Conservation (phyloP, 352 stramenopile genomes). For the Halophytophthora batemanensis region DNA sequence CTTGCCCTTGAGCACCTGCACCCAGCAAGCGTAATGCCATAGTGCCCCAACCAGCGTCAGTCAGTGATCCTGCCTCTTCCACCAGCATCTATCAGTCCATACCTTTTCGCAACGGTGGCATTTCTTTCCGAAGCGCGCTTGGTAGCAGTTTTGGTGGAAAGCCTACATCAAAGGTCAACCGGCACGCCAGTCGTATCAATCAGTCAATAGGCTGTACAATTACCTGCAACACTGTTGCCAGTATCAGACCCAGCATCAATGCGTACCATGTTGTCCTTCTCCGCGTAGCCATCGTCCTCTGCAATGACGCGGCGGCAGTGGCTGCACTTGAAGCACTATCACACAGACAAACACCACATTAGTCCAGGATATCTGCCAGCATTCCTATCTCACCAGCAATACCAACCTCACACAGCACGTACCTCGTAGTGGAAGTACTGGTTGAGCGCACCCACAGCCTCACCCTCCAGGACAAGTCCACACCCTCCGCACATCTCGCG, state of each 20-base stretch:
- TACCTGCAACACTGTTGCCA: neutral
- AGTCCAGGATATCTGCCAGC: neutral
- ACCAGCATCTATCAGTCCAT: too few species aligned
- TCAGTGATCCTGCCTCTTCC: too few species aligned
- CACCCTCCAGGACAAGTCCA: conserved; percentile 62
- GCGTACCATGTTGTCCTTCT: conserved; percentile 72
- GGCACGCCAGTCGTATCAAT: too few species aligned
- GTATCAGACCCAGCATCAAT: neutral
- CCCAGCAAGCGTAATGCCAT: neutral
- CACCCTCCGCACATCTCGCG: conserved; percentile 72
- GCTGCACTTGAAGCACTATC: conserved; percentile 79
- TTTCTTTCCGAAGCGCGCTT: conserved; percentile 74
- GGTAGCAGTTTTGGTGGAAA: conserved; percentile 80
- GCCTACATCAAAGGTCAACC: conserved; percentile 25
- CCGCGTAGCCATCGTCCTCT: conserved; percentile 78
- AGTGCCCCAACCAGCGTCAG: neutral
- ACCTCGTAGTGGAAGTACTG: conserved; percentile 84
- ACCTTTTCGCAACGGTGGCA: conserved; percentile 76
- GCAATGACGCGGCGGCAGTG: conserved; percentile 68
- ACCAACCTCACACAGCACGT: conserved; percentile 4
- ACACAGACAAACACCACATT: conserved; percentile 6
- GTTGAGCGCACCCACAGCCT: conserved; percentile 76
- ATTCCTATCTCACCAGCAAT: neutral
- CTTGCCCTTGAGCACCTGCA: conserved; percentile 74
- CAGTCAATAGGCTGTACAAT: neutral